Evolutionary conservation across 441 rosid genomes (phyloP).

Genomic region (Kokia cookei): DNA sequence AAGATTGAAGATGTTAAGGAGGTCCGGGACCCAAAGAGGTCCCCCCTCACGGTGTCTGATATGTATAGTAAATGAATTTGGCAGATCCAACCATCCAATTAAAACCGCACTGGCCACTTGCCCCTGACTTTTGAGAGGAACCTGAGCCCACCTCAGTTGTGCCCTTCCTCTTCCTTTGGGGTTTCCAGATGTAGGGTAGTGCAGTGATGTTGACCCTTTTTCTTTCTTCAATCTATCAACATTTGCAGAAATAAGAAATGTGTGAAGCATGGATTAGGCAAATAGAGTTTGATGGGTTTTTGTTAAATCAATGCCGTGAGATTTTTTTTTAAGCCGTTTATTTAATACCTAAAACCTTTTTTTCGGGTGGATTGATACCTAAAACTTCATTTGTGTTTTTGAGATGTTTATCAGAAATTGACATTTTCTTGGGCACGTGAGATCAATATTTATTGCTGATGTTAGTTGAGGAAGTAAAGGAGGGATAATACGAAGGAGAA

Average conservation of each 20-base stretch:
- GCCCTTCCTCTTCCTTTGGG: background rate
- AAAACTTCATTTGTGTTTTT: too few species aligned
- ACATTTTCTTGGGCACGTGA: too few species aligned
- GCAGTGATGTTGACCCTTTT: background rate
- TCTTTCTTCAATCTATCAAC: background rate
- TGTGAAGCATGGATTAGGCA: background rate
- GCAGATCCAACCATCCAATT: background rate
- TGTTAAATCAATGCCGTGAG: too few species aligned
- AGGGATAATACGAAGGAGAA: too few species aligned
- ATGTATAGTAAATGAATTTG: background rate
- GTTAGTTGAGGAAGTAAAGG: too few species aligned
- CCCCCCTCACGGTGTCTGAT: background rate
- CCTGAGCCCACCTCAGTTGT: background rate
- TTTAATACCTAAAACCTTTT: too few species aligned
- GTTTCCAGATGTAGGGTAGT: background rate
- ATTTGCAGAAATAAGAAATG: background rate
- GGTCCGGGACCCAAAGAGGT: constrained; percentile 17
- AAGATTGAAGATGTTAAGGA: constrained; percentile 11
- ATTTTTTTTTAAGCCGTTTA: too few species aligned
- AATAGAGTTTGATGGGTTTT: background rate
- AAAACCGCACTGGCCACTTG: background rate
- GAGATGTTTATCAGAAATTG: too few species aligned
- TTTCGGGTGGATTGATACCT: too few species aligned
- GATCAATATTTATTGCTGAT: too few species aligned
- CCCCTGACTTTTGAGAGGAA: background rate